Base-by-base conservation (phyloP, 495 filamentous ascomycete species). In the Sabuloglossum arenarium region DNA sequence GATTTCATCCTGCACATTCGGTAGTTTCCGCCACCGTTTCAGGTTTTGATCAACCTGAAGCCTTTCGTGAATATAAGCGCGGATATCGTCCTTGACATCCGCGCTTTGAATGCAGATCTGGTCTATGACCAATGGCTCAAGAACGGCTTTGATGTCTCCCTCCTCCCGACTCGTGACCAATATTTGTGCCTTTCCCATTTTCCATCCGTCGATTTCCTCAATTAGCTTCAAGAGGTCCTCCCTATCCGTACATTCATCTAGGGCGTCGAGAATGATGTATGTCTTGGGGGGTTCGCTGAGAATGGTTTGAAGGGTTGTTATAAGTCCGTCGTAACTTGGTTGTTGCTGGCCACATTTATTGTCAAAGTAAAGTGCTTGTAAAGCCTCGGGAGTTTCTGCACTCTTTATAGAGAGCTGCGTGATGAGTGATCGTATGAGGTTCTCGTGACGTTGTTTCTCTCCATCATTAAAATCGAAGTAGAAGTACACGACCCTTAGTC, bases 391-490 rank as follows among this genome's bases (percentile, higher is more conserved):
- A 19, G 39, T 30, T 21, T 53, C 42, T 14, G 56, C 58, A 16
- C 55, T 52, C 47, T 59, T 53, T 0, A 34, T 45, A 47, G 51
- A 62, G 11, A 66, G 25, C 42, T 69, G 66, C 19, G 42, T 57
- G 43, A 68, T 28, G 1, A 69, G 58, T 34, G 66, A 64, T 8
- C 58, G 59, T 11, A 69, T 16, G 30, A 68, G 53, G 0, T 57
- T 55, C 5, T 51, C 59, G 16, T 43, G 16, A n/a, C 39, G 45
- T 50, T 63, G 61, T 43, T 64, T 63, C 8, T 60, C 60, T 32
- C 30, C 27, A 45, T 68, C 59, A 25, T 60, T 63, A 46, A 67
- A 68, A 45, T 68, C 63, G 46, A 70, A 70, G 56, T 67, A 66
- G 34, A 66, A 72, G 53, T 63, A 69, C n/a, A 57, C 49, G 4